phyloP scores from a whole-genome alignment of 495 filamentous ascomycete species.

The Echria macrotheca region DNA sequence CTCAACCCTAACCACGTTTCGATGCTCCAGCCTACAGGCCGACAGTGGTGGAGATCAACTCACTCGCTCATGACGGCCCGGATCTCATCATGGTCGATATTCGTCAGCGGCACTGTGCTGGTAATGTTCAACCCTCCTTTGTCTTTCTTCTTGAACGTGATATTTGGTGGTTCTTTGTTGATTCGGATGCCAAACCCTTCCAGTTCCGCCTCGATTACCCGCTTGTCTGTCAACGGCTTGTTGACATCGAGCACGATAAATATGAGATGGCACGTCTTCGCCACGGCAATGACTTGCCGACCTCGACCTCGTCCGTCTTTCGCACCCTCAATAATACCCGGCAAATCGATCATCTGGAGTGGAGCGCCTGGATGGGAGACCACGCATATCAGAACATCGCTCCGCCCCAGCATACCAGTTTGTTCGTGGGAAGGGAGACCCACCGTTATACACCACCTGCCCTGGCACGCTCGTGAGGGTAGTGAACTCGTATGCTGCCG shows the following conservation, averaged over 20 bases:
- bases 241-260: constrained; percentile 99
- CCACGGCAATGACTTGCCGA: constrained; percentile 96
- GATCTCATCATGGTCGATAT: constrained; percentile 94
- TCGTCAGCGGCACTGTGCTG: constrained; percentile 81
- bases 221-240: constrained; percentile 95
- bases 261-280: constrained; percentile 97
- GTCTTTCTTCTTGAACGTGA: constrained; percentile 98
- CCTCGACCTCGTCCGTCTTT: constrained; percentile 98
- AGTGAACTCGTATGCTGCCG: constrained; percentile 96
- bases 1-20: background rate
- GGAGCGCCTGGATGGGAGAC: constrained; percentile 56
- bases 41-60: too few species aligned
- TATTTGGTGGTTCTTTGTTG: constrained; percentile 96
- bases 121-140: constrained; percentile 95
- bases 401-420: too few species aligned
- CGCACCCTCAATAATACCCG: constrained; percentile 96
- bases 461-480: constrained; percentile 96
- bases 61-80: constrained; percentile 89
- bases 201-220: constrained; percentile 91
- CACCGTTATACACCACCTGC: constrained; percentile 88
- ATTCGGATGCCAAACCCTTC: constrained; percentile 97
- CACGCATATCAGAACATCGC: too few species aligned
- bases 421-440: too few species aligned
- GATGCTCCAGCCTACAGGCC: too few species aligned
- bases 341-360: constrained; percentile 97